Conservation (phyloP, 2,329 filamentous ascomycete genomes). For the Cryphonectria naterciae region DNA sequence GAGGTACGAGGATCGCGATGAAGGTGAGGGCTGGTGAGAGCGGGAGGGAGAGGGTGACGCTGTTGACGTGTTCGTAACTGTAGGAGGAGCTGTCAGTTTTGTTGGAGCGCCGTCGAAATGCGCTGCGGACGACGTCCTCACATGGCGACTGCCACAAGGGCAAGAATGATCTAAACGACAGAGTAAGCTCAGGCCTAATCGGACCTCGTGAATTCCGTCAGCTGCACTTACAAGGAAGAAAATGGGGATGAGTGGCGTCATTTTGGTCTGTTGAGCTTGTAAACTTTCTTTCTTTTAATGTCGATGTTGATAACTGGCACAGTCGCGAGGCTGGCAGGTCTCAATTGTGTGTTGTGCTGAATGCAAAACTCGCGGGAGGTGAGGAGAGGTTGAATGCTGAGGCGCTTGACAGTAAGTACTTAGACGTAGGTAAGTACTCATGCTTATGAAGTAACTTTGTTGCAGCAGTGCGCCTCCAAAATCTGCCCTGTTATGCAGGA, state of each 20-base stretch:
- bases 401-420: not conserved
- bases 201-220: not conserved
- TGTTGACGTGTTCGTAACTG: conserved; percentile 47
- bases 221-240: not conserved
- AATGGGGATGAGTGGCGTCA: not conserved
- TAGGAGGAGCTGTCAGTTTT: conserved; percentile 17
- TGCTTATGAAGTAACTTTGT: not conserved
- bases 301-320: not conserved
- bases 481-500: not conserved
- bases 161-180: conserved; percentile 32
- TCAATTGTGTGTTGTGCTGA: not conserved
- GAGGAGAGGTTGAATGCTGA: not conserved
- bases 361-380: not conserved
- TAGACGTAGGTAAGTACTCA: not conserved
- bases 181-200: not conserved
- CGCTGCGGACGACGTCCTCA: not conserved
- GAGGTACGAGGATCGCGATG: conserved; percentile 45
- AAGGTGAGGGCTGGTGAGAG: conserved; percentile 43
- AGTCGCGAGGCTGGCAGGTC: not conserved
- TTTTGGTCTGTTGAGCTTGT: not conserved
- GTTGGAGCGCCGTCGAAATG: not conserved
- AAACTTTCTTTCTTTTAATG: not conserved
- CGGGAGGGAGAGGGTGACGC: conserved; percentile 46
- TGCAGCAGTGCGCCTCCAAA: not conserved
- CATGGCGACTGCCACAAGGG: conserved; percentile 34